Evolutionary conservation across 768 basidiomycete species (phyloP), one percentile per base, ranked within the genome.

Genomic region (Kwoniella pini): DNA sequence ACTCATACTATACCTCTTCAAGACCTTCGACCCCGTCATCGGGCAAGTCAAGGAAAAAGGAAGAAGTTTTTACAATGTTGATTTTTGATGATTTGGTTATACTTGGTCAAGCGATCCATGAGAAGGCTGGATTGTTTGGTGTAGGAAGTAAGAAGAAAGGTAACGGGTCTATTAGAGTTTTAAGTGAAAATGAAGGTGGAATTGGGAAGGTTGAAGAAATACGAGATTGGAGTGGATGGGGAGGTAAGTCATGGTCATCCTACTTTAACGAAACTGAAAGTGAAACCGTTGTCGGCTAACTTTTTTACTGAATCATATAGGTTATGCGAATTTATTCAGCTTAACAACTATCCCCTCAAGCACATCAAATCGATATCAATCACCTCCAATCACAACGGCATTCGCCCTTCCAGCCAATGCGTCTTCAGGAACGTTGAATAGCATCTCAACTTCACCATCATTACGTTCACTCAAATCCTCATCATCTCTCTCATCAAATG

Each of bases 51-150:
- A 61, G 33, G 51, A 38, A 51, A 33, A 70, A 67, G 39, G 66
- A 69, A n/a, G 69, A 74, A 2, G 48, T 54, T 2, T 42, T 71
- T 53, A 58, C 63, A 2, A 52, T 74, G 45, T 64, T 71, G 40
- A 44, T 74, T 24, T 74, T 74, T 44, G 64, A 74, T 44, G 72
- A 74, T 69, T 49, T 74, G 38, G 65, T 74, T 12, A 48, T 74
- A 10, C 19, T 71, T 7, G 69, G 63, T 27, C 24, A 31, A 30
- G 39, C 24, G 3, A 42, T 31, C 1, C 51, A 43, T 22, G 69
- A 69, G 12, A 57, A 54, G 19, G 39, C 39, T 10, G 62, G 66
- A 11, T 45, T 74, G 46, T 71, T 74, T 56, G 40, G 54, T 13
- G 57, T 59, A 21, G 36, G 49, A 21, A 60, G 49, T 26, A 68